Evolutionary conservation across 495 filamentous ascomycete genomes (phyloP), one percentile per base, ranked within the genome.

Genomic region (Lentithecium fluviatile): DNA sequence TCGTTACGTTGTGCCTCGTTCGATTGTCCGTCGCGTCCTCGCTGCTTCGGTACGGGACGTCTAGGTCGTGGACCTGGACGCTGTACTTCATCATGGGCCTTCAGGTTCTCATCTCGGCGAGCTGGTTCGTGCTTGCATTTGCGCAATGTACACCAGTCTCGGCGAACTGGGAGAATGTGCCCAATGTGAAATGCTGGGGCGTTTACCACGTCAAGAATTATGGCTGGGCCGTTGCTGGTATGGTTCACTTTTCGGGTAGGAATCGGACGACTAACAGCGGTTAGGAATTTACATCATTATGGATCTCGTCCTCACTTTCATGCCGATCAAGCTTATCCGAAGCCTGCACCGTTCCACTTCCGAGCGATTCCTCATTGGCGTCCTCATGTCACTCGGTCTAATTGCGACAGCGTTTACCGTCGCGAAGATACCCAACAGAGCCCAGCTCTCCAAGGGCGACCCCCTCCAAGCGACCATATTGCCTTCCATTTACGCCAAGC

Each of bases 401-500:
- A 47, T 65, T 6, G 62, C 62, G 1, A 65, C 55, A 1, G 29
- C 48, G 23, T 50, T 65, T 6, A 23, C 48, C 1, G 21, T 49
- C 47, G 48, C 34, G 25, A 65, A 65, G 48, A 59, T 65, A 48
- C 52, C 62, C 8, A 65, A 55, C 2, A 54, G 58, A 23, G 15
- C n/a, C 21, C 10, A 26, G 17, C 45, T 59, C 21, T 37, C 42
- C 12, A 48, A 49, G 8, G 62, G 62, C 23, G 62, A 65, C 20
- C 62, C 62, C 20, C 45, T 65, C 37, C 56, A 58, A 37, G 55
- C 47, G 10, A 54, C 62, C 25, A 50, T 65, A 12, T 10, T 7
- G n/a, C 61, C 61, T 0, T 64, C 61, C 26, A 52, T 58, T 34
- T 58, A 37, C n/a, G 61, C 61, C 23, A 53, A 64, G 48, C n/a